Conservation (phyloP, 768 basidiomycete genomes). For the Suillus subalutaceus region DNA sequence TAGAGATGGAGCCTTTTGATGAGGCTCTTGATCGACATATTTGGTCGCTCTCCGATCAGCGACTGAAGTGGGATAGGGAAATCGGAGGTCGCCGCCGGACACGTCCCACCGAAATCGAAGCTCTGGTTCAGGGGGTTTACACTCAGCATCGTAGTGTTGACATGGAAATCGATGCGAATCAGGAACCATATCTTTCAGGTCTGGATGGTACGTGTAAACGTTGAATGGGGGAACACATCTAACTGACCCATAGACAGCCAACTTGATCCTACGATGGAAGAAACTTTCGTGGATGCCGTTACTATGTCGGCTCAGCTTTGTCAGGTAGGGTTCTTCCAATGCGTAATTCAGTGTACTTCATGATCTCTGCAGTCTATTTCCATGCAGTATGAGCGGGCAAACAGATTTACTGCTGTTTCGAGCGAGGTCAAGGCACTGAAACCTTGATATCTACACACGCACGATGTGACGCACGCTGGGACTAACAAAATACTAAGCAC, state of each 20-base stretch:
- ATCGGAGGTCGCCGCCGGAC: constrained; percentile 69
- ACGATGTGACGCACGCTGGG: too few relatives aligned
- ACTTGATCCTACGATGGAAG: constrained; percentile 26
- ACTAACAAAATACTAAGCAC: neutral
- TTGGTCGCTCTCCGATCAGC: constrained; percentile 77
- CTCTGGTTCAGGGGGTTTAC: constrained; percentile 41
- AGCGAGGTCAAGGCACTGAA: constrained; percentile 55
- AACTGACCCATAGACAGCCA: constrained; percentile 21
- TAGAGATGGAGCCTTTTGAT: constrained; percentile 81
- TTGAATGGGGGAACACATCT: neutral
- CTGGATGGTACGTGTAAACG: constrained; percentile 15
- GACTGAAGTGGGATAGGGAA: constrained; percentile 74
- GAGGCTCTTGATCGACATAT: constrained; percentile 83
- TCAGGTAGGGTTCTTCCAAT: constrained; percentile 43
- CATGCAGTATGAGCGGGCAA: constrained; percentile 54
- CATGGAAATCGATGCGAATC: constrained; percentile 24
- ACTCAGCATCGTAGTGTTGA: constrained; percentile 36
- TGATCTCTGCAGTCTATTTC: constrained; percentile 42
- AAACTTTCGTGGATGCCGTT: constrained; percentile 36
- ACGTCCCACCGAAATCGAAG: constrained; percentile 56
- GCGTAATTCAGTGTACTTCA: neutral
- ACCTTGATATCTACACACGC: constrained; percentile 31
- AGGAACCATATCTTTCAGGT: constrained; percentile 4
- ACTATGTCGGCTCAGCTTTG: constrained; percentile 50
- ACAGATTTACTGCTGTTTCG: constrained; percentile 46